These are phyloP conservation scores for Mycena citricolor DNA, from an alignment of 1,284 basidiomycete genomes.

Conservation along the genomic window DNA sequence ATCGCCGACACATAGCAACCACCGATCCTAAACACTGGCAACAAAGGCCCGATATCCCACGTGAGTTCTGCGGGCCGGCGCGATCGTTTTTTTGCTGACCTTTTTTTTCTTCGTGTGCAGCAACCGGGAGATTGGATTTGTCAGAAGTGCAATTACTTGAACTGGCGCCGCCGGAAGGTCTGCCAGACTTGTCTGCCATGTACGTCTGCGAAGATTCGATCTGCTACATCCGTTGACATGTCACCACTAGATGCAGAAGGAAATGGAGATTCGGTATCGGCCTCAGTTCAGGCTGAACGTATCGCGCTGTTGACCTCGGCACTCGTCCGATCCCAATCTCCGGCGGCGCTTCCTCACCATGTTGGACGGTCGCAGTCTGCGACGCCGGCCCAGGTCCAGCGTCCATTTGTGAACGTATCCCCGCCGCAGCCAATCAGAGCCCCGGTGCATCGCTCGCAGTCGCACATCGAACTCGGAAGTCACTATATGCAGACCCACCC, in stretches of 20 bases:
- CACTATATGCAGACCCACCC: constrained; percentile 45
- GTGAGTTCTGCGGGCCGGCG: constrained; percentile 34
- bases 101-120: constrained; percentile 36
- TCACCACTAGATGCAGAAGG: constrained; percentile 67
- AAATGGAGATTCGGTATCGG: constrained; percentile 79
- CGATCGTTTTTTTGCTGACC: constrained; percentile 12
- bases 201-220: constrained; percentile 42
- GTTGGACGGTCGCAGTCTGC: constrained; percentile 42
- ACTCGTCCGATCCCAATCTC: constrained; percentile 36
- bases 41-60: constrained; percentile 76
- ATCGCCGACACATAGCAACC: too few relatives aligned
- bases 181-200: constrained; percentile 88
- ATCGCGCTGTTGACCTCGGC: constrained; percentile 73
- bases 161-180: constrained; percentile 84
- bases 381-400: constrained; percentile 44
- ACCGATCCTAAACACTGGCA: constrained; percentile 86
- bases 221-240: too few relatives aligned
- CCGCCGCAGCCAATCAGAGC: constrained; percentile 32
- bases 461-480: constrained; percentile 45
- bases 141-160: constrained; percentile 78
- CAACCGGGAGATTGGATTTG: constrained; percentile 94
- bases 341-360: constrained; percentile 16
- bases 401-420: constrained; percentile 35
- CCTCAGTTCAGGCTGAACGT: constrained; percentile 78
- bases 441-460: constrained; percentile 46